Percentiles rank a stretch among this genome's conserved stretches.
Evolutionary conservation across 2,329 filamentous ascomycete species (phyloP).

Genomic region (Diaporthe citriasiana): DNA sequence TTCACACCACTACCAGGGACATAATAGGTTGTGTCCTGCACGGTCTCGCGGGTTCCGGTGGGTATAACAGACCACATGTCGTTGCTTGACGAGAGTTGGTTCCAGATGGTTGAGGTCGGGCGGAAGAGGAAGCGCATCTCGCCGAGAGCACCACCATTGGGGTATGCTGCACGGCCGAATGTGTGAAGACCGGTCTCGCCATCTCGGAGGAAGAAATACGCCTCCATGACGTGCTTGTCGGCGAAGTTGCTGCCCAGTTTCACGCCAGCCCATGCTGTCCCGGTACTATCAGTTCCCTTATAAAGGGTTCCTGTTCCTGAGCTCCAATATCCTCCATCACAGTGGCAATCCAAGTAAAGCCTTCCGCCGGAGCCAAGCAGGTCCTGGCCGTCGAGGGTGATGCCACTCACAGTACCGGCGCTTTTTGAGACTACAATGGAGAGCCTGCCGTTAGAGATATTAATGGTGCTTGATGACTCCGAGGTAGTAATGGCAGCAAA

Average conservation of each 20-base stretch:
- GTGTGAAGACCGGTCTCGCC: constrained; percentile 74
- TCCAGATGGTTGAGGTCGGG: constrained; percentile 72
- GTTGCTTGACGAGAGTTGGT: constrained; percentile 70
- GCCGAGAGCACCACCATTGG: constrained; percentile 71
- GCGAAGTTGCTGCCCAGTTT: constrained; percentile 70
- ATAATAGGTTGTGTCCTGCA: constrained; percentile 76
- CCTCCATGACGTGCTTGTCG: constrained; percentile 71
- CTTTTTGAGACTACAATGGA: constrained; percentile 24
- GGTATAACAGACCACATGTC: constrained; percentile 67
- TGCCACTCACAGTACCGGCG: not conserved
- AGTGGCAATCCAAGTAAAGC: constrained; percentile 67
- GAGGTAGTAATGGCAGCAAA: constrained; percentile 18
- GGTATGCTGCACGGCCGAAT: constrained; percentile 70
- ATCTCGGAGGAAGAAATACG: constrained; percentile 75
- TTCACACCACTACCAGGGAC: constrained; percentile 64
- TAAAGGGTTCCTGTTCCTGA: constrained; percentile 66
- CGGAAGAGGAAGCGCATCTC: constrained; percentile 74
- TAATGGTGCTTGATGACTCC: constrained; percentile 20
- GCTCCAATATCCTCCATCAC: constrained; percentile 71
- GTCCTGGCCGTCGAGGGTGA: constrained; percentile 29
- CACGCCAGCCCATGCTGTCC: constrained; percentile 68
- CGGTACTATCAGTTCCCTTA: constrained; percentile 63
- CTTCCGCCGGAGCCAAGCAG: constrained; percentile 15
- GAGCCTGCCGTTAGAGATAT: constrained; percentile 20
- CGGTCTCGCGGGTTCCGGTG: constrained; percentile 57